A percentile compares a stretch with the other conserved stretches of the same genome.
phyloP scores from a whole-genome alignment of 208 protist genomes.

The Trypanosoma platydactyli region DNA sequence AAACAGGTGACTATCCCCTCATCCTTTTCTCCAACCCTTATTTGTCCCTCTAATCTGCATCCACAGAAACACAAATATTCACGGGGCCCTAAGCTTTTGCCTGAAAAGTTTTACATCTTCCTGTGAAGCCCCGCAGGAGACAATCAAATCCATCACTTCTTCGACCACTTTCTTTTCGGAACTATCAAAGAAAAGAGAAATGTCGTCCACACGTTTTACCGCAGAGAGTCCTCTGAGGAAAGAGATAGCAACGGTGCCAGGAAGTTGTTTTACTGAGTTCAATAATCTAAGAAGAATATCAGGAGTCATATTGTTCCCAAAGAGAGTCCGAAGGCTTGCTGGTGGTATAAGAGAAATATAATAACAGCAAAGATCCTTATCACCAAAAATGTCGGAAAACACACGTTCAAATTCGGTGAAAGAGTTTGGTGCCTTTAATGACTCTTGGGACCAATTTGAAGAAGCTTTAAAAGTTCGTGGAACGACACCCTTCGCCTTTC shows the following conservation, averaged over 20 bases:
- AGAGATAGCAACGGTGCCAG: slow-evolving; percentile 38
- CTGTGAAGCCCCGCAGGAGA: slow-evolving; percentile 40
- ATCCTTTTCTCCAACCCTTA: too few species aligned
- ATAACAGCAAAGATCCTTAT: slow-evolving; percentile 66
- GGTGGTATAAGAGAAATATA: slow-evolving; percentile 73
- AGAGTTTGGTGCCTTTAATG: slow-evolving; percentile 64
- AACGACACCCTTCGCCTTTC: neutral
- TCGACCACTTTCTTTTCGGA: slow-evolving; percentile 62
- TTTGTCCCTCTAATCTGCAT: neutral
- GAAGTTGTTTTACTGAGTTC: slow-evolving; percentile 37
- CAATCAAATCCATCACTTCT: slow-evolving; percentile 52
- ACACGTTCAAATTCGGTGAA: slow-evolving; percentile 90
- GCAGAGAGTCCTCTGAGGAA: slow-evolving; percentile 71
- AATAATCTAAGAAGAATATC: slow-evolving; percentile 78
- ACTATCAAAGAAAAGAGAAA: slow-evolving; percentile 78
- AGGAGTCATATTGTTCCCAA: slow-evolving; percentile 85
- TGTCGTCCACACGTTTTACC: slow-evolving; percentile 77
- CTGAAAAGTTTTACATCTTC: slow-evolving; percentile 54
- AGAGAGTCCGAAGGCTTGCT: slow-evolving; percentile 46
- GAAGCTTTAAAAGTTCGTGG: slow-evolving; percentile 30
- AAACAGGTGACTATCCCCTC: neutral
- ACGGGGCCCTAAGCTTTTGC: slow-evolving; percentile 45
- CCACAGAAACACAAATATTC: neutral
- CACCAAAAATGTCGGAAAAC: slow-evolving; percentile 51
- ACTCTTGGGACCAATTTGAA: slow-evolving; percentile 50